Conservation (phyloP, 169 alveolate genomes). For the Babesia gibsoni region DNA sequence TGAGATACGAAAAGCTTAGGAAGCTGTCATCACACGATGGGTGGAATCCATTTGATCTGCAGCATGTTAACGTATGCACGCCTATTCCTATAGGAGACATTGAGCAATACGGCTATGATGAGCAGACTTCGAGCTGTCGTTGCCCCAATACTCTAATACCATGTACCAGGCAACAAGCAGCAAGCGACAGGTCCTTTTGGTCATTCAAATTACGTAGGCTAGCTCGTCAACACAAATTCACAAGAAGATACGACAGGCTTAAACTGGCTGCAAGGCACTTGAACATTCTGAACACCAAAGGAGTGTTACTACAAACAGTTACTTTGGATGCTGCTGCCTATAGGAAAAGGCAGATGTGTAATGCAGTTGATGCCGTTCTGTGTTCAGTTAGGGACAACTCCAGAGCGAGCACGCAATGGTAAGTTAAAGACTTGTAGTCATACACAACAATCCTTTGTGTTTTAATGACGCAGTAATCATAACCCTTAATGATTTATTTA, state of each 20-base stretch:
- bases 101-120: conserved; percentile 29
- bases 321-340: neutral
- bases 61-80: conserved; percentile 17
- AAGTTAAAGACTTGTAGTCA: neutral
- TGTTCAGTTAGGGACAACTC: conserved; percentile 20
- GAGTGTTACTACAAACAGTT: neutral
- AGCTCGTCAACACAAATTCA: neutral
- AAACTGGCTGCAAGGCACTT: conserved; percentile 12
- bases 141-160: conserved; percentile 33
- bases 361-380: conserved; percentile 32
- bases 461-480: neutral
- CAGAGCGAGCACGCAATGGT: conserved; percentile 21
- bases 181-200: conserved; percentile 21
- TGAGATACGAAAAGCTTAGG: conserved; percentile 19
- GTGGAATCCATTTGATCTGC: conserved; percentile 47
- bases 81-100: conserved; percentile 19
- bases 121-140: conserved; percentile 27
- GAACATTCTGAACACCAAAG: conserved; percentile 11
- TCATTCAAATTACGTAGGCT: neutral
- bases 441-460: neutral
- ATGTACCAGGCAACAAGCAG: conserved; percentile 26
- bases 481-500: neutral
- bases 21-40: conserved; percentile 7
- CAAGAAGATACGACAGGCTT: neutral
- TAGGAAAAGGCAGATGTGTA: conserved; percentile 4